Base-by-base conservation (phyloP, 2,329 filamentous ascomycete species). In the Pyricularia grisea region DNA sequence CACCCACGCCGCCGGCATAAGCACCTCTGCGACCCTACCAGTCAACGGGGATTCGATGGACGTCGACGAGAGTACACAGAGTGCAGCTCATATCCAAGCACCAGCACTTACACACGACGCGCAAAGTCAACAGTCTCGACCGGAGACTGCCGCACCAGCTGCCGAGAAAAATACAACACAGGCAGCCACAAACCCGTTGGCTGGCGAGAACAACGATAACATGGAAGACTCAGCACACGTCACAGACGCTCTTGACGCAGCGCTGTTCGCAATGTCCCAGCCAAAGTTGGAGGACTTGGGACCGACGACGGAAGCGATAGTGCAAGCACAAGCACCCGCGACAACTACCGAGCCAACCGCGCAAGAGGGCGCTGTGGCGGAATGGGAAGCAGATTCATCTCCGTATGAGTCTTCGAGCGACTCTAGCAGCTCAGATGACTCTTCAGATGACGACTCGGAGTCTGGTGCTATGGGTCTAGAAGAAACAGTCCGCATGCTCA, bases 321-420 rank as follows among this genome's bases (percentile, higher is more conserved):
- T 11, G 2, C 11, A 6, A 27, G 20, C 55, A 27, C 67, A 31
- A 55, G 60, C 42, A 3, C 42, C 42, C 20, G n/a, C 9, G 3
- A n/a, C 42, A 55, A 20, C 17, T 9, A 55, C 42, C 11, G 42
- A 17, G 7, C 61, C 61, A 55, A 31, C 20, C 10, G 66, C 63
- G 17, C 66, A 42, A 42, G 68, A 70, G 12, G 69, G 65, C 1
- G 66, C 70, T 12, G 70, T 58, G 1, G 67, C 67, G 12, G 94
- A 97, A 78, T 98, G 93, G 92, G 92, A 97, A 76, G 81, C 85
- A 9, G 92, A 94, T 74, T 93, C 91, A 1, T 92, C 90, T 0
- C 91, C 91, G 0, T 91, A 91, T 75, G 87, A 89, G 74, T 92
- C 90, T 6, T 92, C 87, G 0, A 85, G 84, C 0, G 83, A 87